A percentile compares a stretch with the other conserved stretches of the same genome.
Evolutionary conservation across 2,329 filamentous ascomycete species (phyloP).

Genomic region (Apiospora pterosperma): DNA sequence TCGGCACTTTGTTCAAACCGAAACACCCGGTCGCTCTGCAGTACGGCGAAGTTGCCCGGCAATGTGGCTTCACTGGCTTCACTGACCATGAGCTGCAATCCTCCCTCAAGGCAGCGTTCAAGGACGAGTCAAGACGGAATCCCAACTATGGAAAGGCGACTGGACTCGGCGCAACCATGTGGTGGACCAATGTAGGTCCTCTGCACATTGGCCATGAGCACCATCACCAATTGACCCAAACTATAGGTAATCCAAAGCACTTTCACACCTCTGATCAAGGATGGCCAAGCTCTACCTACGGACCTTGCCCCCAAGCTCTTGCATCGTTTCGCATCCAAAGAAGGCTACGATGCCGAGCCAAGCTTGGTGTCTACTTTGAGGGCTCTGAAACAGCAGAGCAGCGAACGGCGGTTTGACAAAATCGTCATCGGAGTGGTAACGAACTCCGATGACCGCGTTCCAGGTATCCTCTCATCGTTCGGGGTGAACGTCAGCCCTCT

Average conservation of each 20-base stretch:
- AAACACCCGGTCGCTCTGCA: conserved; percentile 46
- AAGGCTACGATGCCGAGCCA: conserved; percentile 48
- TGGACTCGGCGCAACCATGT: conserved; percentile 47
- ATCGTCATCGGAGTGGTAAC: conserved; percentile 56
- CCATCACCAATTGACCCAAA: background rate
- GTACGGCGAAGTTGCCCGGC: conserved; percentile 49
- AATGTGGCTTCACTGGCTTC: conserved; percentile 44
- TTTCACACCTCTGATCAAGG: conserved; percentile 38
- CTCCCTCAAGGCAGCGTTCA: conserved; percentile 41
- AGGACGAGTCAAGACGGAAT: conserved; percentile 38
- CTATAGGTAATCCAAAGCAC: conserved; percentile 51
- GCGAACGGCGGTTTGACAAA: conserved; percentile 25
- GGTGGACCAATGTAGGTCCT: conserved; percentile 55
- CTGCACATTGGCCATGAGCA: background rate
- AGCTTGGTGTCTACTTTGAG: conserved; percentile 43
- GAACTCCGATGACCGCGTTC: conserved; percentile 61
- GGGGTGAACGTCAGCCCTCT: conserved; percentile 44
- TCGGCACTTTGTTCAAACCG: conserved; percentile 60
- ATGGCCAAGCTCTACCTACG: conserved; percentile 33
- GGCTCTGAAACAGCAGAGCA: conserved; percentile 27
- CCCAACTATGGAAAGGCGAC: conserved; percentile 58
- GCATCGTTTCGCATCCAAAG: conserved; percentile 47
- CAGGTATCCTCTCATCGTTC: conserved; percentile 48
- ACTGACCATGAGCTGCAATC: conserved; percentile 35
- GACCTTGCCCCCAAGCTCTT: conserved; percentile 46